Conservation (phyloP, 495 filamentous ascomycete species). For the Talaromyces ruber region DNA sequence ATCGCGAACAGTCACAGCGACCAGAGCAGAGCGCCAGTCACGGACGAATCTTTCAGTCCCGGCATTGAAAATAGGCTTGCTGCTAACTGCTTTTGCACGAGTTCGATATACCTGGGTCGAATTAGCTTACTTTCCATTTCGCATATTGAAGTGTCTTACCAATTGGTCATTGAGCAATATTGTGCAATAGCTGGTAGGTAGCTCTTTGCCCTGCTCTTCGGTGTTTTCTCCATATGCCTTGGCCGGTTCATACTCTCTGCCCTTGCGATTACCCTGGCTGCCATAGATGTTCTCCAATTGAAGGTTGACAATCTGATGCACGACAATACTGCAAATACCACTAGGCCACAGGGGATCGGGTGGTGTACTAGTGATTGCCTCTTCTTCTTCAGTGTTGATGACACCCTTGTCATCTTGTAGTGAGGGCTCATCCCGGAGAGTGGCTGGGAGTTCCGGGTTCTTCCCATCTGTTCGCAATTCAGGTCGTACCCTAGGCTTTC, state of each 20-base stretch:
- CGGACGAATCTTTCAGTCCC: conserved; percentile 92
- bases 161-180: conserved; percentile 84
- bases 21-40: conserved; percentile 81
- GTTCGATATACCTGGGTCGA: conserved; percentile 61
- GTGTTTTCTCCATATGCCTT: conserved; percentile 75
- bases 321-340: conserved; percentile 71
- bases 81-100: conserved; percentile 80
- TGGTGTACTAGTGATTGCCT: conserved; percentile 80
- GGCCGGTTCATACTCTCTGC: conserved; percentile 82
- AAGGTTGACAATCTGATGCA: conserved; percentile 93
- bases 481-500: conserved; percentile 74
- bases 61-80: conserved; percentile 92
- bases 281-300: conserved; percentile 72
- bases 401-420: conserved; percentile 84
- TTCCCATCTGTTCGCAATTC: conserved; percentile 82
- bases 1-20: conserved; percentile 83
- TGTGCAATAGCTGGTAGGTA: conserved; percentile 88
- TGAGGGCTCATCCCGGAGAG: conserved; percentile 61
- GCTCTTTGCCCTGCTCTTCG: conserved; percentile 65
- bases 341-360: conserved; percentile 92
- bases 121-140: conserved; percentile 12
- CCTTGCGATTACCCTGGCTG: conserved; percentile 52
- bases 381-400: conserved; percentile 66
- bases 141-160: conserved; percentile 24
- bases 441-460: conserved; percentile 63